Base-by-base conservation (phyloP, 2,329 filamentous ascomycete species). In the Diaporthe amygdali region DNA sequence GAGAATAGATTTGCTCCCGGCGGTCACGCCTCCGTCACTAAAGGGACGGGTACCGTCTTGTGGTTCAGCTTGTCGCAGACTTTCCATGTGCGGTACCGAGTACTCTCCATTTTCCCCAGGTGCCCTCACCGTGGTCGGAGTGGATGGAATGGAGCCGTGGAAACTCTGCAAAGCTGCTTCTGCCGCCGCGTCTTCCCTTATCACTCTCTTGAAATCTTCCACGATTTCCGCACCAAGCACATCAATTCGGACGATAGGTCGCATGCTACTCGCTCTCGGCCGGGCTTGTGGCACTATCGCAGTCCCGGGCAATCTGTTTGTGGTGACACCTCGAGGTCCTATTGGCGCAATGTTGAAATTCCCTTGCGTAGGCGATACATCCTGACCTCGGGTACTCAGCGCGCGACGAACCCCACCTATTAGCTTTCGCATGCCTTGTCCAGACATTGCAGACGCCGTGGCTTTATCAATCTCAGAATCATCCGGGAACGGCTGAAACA, bases 1-100 rank as follows among this genome's bases (percentile, higher is more conserved):
- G 69, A 97, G 88, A 74, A 97, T 97, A 0, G 94, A 97, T 78
- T 95, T 92, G 84, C 94, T 97, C n/a, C 94, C 93, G 14, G 87
- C 86, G 0, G 94, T 96, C 54, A 96, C 89, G 7, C 81, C 88
- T 75, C 84, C 84, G 72, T 90, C 88, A 73, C 88, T 90, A 15
- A 79, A 75, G 1, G 87, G 86, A 54, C 87, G 81, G 71, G 71
- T 81, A 10, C 81, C 74, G 7, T 78, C 72, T 8, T 78, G 77
- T 6, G 76, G 74, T 5, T 81, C 76, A 27, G 79, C 77, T n/a
- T 82, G 81, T n/a, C 84, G 80, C 7, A 80, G 78, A 25, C 82
- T 82, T 30, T 85, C 83, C 75, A 86, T 77, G 68, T 84, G 82
- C 15, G 84, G 82, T 22, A 80, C 80, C 2, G 86, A 85, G 74